phyloP scores from a whole-genome alignment of 768 basidiomycete species.

The Podaxis sp. region DNA sequence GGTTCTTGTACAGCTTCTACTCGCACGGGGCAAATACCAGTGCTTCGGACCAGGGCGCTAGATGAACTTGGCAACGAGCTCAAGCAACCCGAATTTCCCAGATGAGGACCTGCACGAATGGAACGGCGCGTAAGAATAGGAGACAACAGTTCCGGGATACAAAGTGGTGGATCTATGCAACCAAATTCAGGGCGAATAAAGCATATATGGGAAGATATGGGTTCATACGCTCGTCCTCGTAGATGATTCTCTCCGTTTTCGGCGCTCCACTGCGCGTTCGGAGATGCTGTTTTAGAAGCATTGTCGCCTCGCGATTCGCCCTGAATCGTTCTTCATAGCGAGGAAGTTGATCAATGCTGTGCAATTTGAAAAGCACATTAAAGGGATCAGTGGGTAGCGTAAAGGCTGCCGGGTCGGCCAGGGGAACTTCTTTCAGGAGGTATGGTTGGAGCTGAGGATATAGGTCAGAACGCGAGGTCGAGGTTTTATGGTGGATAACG shows the following conservation, averaged over 20 bases:
- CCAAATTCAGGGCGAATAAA: background rate
- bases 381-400: constrained; percentile 11
- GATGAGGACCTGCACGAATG: constrained; percentile 42
- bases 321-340: constrained; percentile 11
- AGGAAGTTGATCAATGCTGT: background rate
- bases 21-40: constrained; percentile 21
- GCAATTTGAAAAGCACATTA: constrained; percentile 4
- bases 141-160: constrained; percentile 31
- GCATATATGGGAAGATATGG: background rate
- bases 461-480: background rate
- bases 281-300: constrained; percentile 16
- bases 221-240: constrained; percentile 33
- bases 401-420: constrained; percentile 6
- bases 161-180: constrained; percentile 7
- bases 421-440: constrained; percentile 5
- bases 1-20: constrained; percentile 23
- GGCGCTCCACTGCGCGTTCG: constrained; percentile 22
- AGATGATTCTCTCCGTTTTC: constrained; percentile 36
- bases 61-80: background rate
- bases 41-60: background rate
- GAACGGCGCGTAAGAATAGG: constrained; percentile 47
- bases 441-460: constrained; percentile 1
- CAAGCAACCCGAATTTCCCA: constrained; percentile 21
- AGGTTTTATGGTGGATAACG: background rate
- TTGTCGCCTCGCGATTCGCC: background rate